phyloP scores from a whole-genome alignment of 305 asterid species.

The Striga hermonthica region DNA sequence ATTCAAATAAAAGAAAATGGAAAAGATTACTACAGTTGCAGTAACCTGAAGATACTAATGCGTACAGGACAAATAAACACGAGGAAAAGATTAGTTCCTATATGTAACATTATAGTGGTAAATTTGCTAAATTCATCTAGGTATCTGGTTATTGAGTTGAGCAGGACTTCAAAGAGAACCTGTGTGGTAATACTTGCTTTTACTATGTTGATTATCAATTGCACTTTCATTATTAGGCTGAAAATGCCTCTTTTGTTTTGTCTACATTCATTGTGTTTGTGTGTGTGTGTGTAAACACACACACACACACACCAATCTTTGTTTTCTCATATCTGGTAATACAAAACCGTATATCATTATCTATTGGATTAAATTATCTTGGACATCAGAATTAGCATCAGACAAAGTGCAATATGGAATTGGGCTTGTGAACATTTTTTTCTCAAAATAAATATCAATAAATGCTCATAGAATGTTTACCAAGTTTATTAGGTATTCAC shows the following conservation, averaged over 20 bases:
- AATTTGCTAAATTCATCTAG: background rate
- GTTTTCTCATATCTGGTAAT: too few relatives aligned
- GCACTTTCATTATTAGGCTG: background rate
- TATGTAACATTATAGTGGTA: background rate
- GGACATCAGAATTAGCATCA: too few relatives aligned
- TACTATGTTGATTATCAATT: background rate
- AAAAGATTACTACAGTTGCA: background rate
- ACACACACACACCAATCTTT: too few relatives aligned
- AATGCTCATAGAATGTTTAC: too few relatives aligned
- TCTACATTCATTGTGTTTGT: too few relatives aligned
- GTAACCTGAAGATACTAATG: constrained; percentile 13
- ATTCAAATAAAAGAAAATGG: constrained; percentile 13
- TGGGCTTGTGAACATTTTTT: too few relatives aligned
- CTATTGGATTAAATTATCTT: too few relatives aligned
- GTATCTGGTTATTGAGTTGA: background rate
- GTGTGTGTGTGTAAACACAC: too few relatives aligned
- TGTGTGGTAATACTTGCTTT: background rate
- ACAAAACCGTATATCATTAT: too few relatives aligned
- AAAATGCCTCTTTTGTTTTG: background rate
- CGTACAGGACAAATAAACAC: background rate
- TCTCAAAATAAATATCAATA: too few relatives aligned
- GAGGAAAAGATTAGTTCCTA: background rate
- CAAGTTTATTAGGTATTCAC: too few relatives aligned
- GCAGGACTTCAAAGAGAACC: background rate
- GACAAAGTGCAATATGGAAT: too few relatives aligned